These are phyloP conservation scores for Castanopsis chinensis DNA, from an alignment of 306 rosid species.

Conservation along the genomic window DNA sequence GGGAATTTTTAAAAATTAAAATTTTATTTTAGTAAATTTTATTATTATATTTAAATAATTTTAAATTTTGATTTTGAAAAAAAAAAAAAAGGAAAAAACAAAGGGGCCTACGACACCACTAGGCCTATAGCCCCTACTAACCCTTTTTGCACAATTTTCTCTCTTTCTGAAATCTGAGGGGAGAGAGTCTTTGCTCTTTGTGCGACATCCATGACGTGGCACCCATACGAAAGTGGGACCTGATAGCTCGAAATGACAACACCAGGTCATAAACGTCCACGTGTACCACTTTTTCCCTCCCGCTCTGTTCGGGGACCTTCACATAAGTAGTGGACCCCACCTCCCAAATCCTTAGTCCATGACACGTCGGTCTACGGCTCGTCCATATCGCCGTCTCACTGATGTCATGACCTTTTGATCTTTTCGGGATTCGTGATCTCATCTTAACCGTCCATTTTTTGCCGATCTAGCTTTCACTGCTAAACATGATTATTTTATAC, in stretches of 20 bases:
- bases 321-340: conserved; percentile 25
- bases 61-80: too few relatives aligned
- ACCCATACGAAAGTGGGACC: conserved; percentile 17
- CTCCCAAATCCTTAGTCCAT: neutral
- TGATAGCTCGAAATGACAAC: neutral
- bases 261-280: conserved; percentile 26
- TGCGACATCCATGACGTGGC: conserved; percentile 30
- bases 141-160: too few relatives aligned
- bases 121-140: too few relatives aligned
- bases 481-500: too few relatives aligned
- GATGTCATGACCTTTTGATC: conserved; percentile 25
- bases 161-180: too few relatives aligned
- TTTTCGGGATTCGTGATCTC: neutral
- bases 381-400: conserved; percentile 9
- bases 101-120: too few relatives aligned
- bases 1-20: too few relatives aligned
- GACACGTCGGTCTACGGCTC: conserved; percentile 31
- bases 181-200: too few relatives aligned
- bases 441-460: conserved; percentile 19
- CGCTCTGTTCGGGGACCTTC: conserved; percentile 36
- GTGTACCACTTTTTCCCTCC: conserved; percentile 32
- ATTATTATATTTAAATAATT: too few relatives aligned
- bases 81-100: too few relatives aligned
- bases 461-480: neutral
- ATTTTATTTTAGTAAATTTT: too few relatives aligned